A percentile compares a stretch with the other conserved stretches of the same genome.
phyloP scores from a whole-genome alignment of 1,284 basidiomycete genomes.

The Cutaneotrichosporon mucoides region DNA sequence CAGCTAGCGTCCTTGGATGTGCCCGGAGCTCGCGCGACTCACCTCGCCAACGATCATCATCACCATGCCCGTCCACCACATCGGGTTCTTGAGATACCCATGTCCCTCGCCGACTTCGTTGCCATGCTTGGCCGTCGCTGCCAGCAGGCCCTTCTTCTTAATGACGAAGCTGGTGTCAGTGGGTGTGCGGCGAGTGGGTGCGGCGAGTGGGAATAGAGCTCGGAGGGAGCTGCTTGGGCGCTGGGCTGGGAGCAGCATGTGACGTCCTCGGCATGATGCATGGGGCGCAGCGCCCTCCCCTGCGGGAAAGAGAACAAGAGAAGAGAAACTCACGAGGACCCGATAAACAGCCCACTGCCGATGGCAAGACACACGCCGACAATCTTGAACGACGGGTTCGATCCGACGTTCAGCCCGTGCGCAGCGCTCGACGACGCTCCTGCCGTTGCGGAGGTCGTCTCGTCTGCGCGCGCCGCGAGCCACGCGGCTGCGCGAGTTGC shows the following conservation, averaged over 20 bases:
- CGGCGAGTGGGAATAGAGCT: too few species aligned
- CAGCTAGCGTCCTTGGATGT: not conserved
- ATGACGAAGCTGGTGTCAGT: conserved; percentile 52
- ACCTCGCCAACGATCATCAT: conserved; percentile 44
- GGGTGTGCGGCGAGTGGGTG: too few species aligned
- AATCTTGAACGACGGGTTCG: conserved; percentile 49
- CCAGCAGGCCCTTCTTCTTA: conserved; percentile 85
- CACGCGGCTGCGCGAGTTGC: not conserved
- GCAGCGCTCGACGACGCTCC: not conserved
- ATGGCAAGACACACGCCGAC: conserved; percentile 72
- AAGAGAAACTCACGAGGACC: conserved; percentile 61
- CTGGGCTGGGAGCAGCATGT: too few species aligned
- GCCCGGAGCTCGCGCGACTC: not conserved
- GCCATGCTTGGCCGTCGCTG: conserved; percentile 54
- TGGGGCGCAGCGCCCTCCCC: too few species aligned
- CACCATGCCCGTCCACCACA: conserved; percentile 71
- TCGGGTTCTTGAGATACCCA: conserved; percentile 72
- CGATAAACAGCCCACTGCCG: conserved; percentile 80
- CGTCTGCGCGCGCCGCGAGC: not conserved
- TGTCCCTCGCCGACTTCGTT: conserved; percentile 82
- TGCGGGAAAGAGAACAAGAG: too few species aligned
- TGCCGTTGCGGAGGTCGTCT: not conserved
- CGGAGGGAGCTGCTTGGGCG: not conserved
- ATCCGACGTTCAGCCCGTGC: not conserved
- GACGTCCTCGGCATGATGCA: too few species aligned